Percentiles rank a stretch among this genome's conserved stretches.
Evolutionary conservation across 495 filamentous ascomycete species (phyloP).

Genomic region (Tuber umbilicatum): DNA sequence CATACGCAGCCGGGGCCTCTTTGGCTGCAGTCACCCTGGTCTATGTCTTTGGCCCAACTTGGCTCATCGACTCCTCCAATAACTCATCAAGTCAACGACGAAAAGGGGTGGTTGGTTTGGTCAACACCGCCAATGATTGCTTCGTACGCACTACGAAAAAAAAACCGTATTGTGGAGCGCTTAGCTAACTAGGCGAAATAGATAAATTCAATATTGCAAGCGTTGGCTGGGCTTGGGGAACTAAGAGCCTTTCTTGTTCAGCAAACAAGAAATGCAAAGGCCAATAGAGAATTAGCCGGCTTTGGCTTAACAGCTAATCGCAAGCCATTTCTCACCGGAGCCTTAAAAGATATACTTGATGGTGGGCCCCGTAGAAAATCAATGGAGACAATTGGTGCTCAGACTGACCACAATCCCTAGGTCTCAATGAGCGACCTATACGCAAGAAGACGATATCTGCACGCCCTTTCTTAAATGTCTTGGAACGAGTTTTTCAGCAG

Average conservation of each 20-base stretch:
- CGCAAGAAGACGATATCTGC: slow-evolving; percentile 92
- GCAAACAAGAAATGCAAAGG: slow-evolving; percentile 32
- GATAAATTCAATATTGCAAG: slow-evolving; percentile 95
- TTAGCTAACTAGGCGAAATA: slow-evolving; percentile 17
- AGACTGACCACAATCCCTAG: slow-evolving; percentile 16
- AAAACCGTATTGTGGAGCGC: background rate
- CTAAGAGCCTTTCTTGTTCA: slow-evolving; percentile 67
- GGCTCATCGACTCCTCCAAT: slow-evolving; percentile 72
- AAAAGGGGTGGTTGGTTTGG: slow-evolving; percentile 81
- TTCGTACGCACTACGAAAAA: slow-evolving; percentile 50
- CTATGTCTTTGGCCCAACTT: slow-evolving; percentile 94
- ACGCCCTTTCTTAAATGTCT: slow-evolving; percentile 63
- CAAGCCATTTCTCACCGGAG: slow-evolving; percentile 59
- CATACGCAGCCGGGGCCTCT: slow-evolving; percentile 88
- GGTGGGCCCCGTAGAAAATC: slow-evolving; percentile 38
- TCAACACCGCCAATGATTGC: slow-evolving; percentile 94
- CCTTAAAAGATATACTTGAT: slow-evolving; percentile 87
- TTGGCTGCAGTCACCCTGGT: slow-evolving; percentile 92
- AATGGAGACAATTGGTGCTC: background rate
- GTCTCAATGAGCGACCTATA: slow-evolving; percentile 88
- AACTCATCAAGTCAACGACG: slow-evolving; percentile 59
- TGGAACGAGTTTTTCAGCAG: slow-evolving; percentile 81
- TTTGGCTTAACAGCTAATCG: slow-evolving; percentile 20
- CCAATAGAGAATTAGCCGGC: slow-evolving; percentile 21
- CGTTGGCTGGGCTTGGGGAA: slow-evolving; percentile 87